These are phyloP conservation scores for Vigna trinervia DNA, from an alignment of 306 rosid genomes.

Conservation along the genomic window DNA sequence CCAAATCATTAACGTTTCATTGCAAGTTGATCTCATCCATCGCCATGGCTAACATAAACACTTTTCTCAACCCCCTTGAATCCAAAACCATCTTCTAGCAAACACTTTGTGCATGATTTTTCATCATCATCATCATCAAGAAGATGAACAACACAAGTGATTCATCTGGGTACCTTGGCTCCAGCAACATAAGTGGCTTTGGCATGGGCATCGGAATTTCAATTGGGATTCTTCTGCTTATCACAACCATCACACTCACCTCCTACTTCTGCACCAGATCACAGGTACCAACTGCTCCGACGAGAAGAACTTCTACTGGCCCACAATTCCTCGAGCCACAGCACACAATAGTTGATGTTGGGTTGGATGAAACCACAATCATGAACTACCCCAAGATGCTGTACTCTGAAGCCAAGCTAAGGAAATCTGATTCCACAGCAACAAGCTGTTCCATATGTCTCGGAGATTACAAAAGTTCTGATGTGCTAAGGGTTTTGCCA, in stretches of 20 bases:
- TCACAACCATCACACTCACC: conserved; percentile 85
- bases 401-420: conserved; percentile 70
- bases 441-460: conserved; percentile 85
- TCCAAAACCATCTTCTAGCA: conserved; percentile 19
- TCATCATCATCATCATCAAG: background rate
- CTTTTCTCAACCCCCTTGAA: conserved; percentile 11
- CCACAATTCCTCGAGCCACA: conserved; percentile 42
- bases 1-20: conserved; percentile 44
- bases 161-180: conserved; percentile 64
- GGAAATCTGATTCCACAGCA: conserved; percentile 54
- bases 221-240: conserved; percentile 77
- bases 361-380: conserved; percentile 75
- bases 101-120: background rate
- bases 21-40: conserved; percentile 29
- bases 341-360: conserved; percentile 64
- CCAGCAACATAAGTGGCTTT: conserved; percentile 67
- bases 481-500: conserved; percentile 70
- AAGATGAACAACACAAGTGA: conserved; percentile 57
- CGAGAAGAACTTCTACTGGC: background rate
- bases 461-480: conserved; percentile 70
- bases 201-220: conserved; percentile 92
- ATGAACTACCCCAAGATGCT: conserved; percentile 71
- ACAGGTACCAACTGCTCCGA: conserved; percentile 32
- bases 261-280: conserved; percentile 78
- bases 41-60: conserved; percentile 51